Evolutionary conservation across 1,139 yeast species (phyloP), one percentile per base, ranked within the genome.

Genomic region (Blastobotrys illinoisensis): DNA sequence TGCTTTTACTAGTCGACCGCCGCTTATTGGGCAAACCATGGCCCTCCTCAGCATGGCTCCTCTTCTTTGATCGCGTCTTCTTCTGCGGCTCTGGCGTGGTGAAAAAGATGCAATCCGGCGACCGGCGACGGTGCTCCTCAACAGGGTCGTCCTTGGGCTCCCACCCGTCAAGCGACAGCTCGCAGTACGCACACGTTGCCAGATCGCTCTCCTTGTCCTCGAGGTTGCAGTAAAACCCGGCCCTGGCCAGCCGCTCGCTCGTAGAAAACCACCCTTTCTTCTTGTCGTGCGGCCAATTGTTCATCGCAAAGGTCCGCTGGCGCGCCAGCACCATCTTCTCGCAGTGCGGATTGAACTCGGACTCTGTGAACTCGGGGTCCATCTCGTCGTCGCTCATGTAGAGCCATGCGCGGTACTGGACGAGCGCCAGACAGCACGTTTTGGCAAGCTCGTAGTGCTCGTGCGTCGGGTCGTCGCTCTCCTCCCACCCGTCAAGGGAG

Each of bases 181-280:
- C 83, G 68, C 96, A 88, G 63, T 85, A 86, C 58, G 84, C 75
- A 63, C 96, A 88, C 11, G 79, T 75, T 0, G 82, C 87, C n/a
- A 81, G 71, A 65, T 87, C 95, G 59, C 84, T 88, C 5, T 68
- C 73, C 3, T 72, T 70, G 77, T 78, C 57, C 78, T 78, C 66
- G 74, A 96, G 95, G 13, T 81, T 75, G 67, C 77, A 87, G 64
- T 76, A 83, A 67, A 88, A 88, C 0, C 97, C 97, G 24, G 81
- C 76, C 40, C 76, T 77, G 1, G 89, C 88, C 77, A 85, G 72
- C 18, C 68, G 65, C 64, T 70, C 56, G 26, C 74, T 67, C 0
- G 78, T 76, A 0, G 86, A 81, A 7, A 62, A 65, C 60, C 74
- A 71, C n/a, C 70, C 72, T 6, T 67, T 62, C 11, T 66, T 63